Evolutionary conservation across 306 rosid species (phyloP), one percentile per base, ranked within the genome.

Genomic region (Cyamopsis tetragonoloba): DNA sequence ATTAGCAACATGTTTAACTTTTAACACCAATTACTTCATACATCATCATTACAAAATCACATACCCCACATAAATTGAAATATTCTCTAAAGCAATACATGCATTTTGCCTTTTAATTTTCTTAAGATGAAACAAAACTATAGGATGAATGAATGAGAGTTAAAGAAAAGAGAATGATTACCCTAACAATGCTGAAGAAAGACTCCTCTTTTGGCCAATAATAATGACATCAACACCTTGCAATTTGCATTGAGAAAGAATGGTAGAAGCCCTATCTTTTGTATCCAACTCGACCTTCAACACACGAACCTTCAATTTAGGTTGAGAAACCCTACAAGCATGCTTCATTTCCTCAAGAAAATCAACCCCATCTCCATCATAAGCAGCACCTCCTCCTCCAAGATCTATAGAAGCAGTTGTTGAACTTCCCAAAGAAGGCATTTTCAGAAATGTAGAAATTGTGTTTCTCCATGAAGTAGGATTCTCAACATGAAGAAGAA

Each of bases 141-240:
- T 6, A 31, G 7, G 7, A 31, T 31, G 35, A 4, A 31, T 31
- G 3, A 31, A 8, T 31, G 3, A 34, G 3, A 34, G 7, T 34
- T 4, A 34, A 9, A 8, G 20, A 7, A 14, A 28, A 15, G 15
- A 55, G 11, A 0, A 0, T 5, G 8, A 57, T 31, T 62, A 86
- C 96, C 97, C 96, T 76, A 91, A 72, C 6, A 91, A 24, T 12
- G 88, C 70, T 0, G 85, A 77, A 69, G 97, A 82, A 66, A 88
- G 70, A 67, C 77, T 88, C 62, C 86, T 80, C 5, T 84, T 80
- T 61, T 88, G 96, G 30, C 96, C 97, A 39, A 86, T 71, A 66
- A 91, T 66, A 4, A 88, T 66, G 55, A 86, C 72, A 72, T 91
- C 91, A 27, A 88, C 55, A 56, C 70, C 86, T 14, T 81, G 60